Base-by-base conservation (phyloP, 2,329 filamentous ascomycete genomes). In the Penicillium capsulatum region DNA sequence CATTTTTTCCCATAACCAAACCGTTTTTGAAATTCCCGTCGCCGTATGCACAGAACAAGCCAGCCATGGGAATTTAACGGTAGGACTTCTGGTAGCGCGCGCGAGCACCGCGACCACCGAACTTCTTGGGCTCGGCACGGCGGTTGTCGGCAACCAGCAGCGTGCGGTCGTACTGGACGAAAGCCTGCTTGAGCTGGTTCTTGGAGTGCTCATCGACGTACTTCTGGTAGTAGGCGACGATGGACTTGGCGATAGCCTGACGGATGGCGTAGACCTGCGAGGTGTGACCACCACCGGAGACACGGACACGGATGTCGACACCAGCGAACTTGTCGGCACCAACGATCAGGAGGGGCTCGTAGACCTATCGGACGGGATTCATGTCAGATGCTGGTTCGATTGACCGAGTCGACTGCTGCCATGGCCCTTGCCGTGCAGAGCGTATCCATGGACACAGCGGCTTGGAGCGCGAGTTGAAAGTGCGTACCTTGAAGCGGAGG, bases 171-270 rank as follows among this genome's bases (percentile, higher is more conserved):
- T 91, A 98, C 72, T 89, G 82, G 67, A 91, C 86, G 61, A 98
- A 83, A 60, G 87, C 86, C 76, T 91, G 85, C 88, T 97, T 98
- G 68, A 98, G 82, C 76, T 89, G 80, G 83, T 97, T 96, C 86
- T 98, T 98, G 79, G 86, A 88, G 86, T 97, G 90, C 86, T 98
- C 92, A 70, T 98, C 92, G 75, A 97, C 88, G 78, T 84, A 98
- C 82, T 98, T 96, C 79, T 96, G 91, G 86, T 96, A 97, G 85
- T 96, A 96, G 74, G 89, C 85, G 67, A 94, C 84, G 70, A 94
- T 87, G 65, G 84, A 85, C 83, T 97, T 98, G 78, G 90, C 83
- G 69, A 98, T 97, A 65, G 92, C 91, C 79, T 98, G 92, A 65
- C 92, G 89, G 80, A 97, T 88, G 71, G 92, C 92, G 76, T 97